Evolutionary conservation across 805 yeast genomes (phyloP).

Genomic region (Metschnikowia amazonensis): DNA sequence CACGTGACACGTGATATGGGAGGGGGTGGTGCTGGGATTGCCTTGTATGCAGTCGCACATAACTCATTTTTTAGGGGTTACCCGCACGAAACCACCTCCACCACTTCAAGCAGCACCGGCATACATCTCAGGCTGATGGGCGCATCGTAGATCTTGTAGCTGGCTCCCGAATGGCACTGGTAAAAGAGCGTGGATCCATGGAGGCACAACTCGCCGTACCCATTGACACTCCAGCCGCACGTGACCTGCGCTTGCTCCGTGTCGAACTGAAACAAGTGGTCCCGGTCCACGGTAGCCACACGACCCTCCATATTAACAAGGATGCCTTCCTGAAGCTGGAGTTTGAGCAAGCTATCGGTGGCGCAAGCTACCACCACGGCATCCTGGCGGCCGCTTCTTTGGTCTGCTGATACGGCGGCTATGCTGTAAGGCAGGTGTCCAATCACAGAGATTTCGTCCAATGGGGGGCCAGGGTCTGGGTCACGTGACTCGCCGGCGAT

Average conservation of each 20-base stretch:
- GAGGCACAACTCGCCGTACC: slow-evolving; percentile 28
- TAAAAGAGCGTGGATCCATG: slow-evolving; percentile 21
- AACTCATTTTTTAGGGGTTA: too few species aligned
- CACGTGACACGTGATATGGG: too few species aligned
- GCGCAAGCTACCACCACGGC: slow-evolving; percentile 13
- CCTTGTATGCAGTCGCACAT: too few species aligned
- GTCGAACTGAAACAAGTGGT: slow-evolving; percentile 40
- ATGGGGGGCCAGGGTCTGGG: neutral
- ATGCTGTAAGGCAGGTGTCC: neutral
- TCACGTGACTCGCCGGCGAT: neutral
- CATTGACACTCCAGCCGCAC: slow-evolving; percentile 35
- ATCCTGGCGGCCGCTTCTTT: neutral
- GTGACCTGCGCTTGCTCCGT: slow-evolving; percentile 10
- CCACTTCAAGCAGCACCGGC: slow-evolving; percentile 36
- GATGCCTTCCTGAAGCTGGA: slow-evolving; percentile 29
- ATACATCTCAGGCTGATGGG: slow-evolving; percentile 33
- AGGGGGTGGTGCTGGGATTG: too few species aligned
- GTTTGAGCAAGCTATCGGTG: slow-evolving; percentile 17
- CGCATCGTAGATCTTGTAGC: slow-evolving; percentile 35
- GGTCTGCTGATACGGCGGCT: neutral
- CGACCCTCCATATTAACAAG: slow-evolving; percentile 30
- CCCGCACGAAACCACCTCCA: slow-evolving; percentile 24
- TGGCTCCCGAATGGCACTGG: slow-evolving; percentile 40
- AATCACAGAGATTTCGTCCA: slow-evolving; percentile 2
- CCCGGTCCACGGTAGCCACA: slow-evolving; percentile 37